These are phyloP conservation scores for Fragaria iinumae DNA, from an alignment of 306 rosid species.

Conservation along the genomic window DNA sequence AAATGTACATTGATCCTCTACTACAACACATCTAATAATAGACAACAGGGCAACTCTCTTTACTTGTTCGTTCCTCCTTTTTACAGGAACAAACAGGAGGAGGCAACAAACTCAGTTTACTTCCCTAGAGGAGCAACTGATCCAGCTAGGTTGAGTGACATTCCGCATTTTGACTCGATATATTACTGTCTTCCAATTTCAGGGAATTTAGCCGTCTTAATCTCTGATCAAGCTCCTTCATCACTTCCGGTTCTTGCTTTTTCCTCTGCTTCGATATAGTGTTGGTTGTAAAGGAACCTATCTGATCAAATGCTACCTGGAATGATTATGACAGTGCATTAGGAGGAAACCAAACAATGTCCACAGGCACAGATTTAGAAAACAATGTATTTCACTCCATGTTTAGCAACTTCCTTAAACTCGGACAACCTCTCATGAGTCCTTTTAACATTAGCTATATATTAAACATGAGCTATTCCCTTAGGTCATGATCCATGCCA, in stretches of 20 bases:
- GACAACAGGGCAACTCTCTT: slow-evolving; percentile 35
- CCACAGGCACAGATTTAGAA: not conserved
- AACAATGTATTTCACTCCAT: not conserved
- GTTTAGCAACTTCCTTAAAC: not conserved
- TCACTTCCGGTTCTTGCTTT: slow-evolving; percentile 95
- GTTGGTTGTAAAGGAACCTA: slow-evolving; percentile 90
- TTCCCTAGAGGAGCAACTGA: slow-evolving; percentile 30
- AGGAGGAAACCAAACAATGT: not conserved
- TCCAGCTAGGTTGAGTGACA: slow-evolving; percentile 28
- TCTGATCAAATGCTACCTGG: slow-evolving; percentile 96
- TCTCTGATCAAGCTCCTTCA: slow-evolving; percentile 94
- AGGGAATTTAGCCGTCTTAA: slow-evolving; percentile 71
- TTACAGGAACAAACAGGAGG: slow-evolving; percentile 17
- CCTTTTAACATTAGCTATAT: slow-evolving; percentile 2
- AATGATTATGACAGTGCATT: slow-evolving; percentile 3
- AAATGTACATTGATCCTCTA: slow-evolving; percentile 62
- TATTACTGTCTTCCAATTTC: slow-evolving; percentile 51
- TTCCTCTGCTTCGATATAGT: slow-evolving; percentile 93
- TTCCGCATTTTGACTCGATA: slow-evolving; percentile 31
- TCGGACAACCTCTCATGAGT: not conserved
- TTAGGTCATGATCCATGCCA: slow-evolving; percentile 3
- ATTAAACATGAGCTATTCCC: not conserved
- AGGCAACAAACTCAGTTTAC: slow-evolving; percentile 25
- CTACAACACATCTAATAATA: slow-evolving; percentile 36
- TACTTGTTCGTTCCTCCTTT: slow-evolving; percentile 22